Base-by-base conservation (phyloP, 2,329 filamentous ascomycete genomes). In the Didymella keratinophila region DNA sequence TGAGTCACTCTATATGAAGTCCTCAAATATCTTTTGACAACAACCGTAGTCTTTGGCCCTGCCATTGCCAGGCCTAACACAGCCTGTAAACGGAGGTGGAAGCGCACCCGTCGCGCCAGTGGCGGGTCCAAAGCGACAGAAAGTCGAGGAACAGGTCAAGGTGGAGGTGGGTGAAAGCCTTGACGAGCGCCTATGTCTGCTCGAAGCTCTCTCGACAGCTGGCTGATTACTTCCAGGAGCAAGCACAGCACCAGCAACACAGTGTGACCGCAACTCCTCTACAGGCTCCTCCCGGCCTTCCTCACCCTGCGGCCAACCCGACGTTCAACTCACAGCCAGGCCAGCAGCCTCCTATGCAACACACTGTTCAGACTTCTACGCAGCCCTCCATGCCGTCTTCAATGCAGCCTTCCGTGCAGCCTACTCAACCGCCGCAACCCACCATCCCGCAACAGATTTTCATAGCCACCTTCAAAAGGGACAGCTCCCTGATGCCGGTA, bases 71-170 rank as follows among this genome's bases (percentile, higher is more conserved):
- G 39, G 45, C 25, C n/a, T 50, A 27, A 42, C n/a, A 8, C 34
- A 32, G 23, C n/a, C 48, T 8, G 34, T 27, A 1, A 27, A 14
- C 9, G n/a, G n/a, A 4, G 30, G 23, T 10, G 20, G 23, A 28
- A 23, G 14, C 11, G 30, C 27, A 14, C 44, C 45, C 1, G 16
- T 21, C 0, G 20, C 49, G 3, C 43, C 49, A 2, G 34, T 39
- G 44, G 16, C 23, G 2, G 42, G 39, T 14, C 11, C 12, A 2
- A 65, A 63, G 52, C 59, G 48, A 12, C 60, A 44, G 23, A 65
- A 48, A 21, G 2, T 23, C 0, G 41, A n/a, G 2, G 23, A 32
- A 16, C 37, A 54, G 52, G 42, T 25, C 28, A 50, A 20, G 2
- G 9, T 27, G 16, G 37, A 61, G 14, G 56, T 58, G 30, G 51